Conservation (phyloP, 371 early-diverging fungal species). For the Rhizopus microsporus region DNA sequence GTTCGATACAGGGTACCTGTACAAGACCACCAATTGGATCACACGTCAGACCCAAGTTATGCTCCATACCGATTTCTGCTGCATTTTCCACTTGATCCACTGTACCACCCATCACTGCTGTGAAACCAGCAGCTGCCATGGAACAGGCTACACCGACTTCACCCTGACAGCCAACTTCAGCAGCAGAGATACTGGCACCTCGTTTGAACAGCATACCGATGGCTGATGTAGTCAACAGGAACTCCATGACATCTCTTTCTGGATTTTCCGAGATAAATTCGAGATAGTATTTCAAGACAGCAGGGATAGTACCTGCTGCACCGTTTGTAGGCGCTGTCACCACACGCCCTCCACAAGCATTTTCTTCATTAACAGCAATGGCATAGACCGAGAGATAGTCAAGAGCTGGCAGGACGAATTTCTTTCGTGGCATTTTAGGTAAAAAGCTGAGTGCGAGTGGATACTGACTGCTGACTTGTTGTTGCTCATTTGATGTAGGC, state of each 20-base stretch:
- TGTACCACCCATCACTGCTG: constrained; percentile 94
- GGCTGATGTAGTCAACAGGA: constrained; percentile 88
- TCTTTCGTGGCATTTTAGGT: constrained; percentile 47
- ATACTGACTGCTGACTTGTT: constrained; percentile 14
- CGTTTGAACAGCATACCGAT: constrained; percentile 97
- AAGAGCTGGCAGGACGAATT: constrained; percentile 67
- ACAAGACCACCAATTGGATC: constrained; percentile 94
- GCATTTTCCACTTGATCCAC: constrained; percentile 92
- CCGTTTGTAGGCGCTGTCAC: constrained; percentile 95
- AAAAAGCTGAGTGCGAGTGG: constrained; percentile 41
- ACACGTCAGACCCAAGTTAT: constrained; percentile 93
- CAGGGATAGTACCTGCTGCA: constrained; percentile 90
- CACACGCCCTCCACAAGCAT: constrained; percentile 93
- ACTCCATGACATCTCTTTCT: constrained; percentile 88
- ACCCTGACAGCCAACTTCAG: constrained; percentile 96
- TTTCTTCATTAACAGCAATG: constrained; percentile 97
- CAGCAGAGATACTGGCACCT: constrained; percentile 92
- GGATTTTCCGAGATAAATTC: constrained; percentile 90
- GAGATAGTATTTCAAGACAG: constrained; percentile 92
- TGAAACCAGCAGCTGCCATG: constrained; percentile 94
- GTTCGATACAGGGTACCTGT: constrained; percentile 96
- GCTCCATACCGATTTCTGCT: constrained; percentile 97
- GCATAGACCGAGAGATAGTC: constrained; percentile 95
- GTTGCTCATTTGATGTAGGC: not conserved
- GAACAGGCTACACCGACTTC: constrained; percentile 92